These are phyloP conservation scores for Daldinia grandis DNA, from an alignment of 495 filamentous ascomycete genomes.

Conservation along the genomic window DNA sequence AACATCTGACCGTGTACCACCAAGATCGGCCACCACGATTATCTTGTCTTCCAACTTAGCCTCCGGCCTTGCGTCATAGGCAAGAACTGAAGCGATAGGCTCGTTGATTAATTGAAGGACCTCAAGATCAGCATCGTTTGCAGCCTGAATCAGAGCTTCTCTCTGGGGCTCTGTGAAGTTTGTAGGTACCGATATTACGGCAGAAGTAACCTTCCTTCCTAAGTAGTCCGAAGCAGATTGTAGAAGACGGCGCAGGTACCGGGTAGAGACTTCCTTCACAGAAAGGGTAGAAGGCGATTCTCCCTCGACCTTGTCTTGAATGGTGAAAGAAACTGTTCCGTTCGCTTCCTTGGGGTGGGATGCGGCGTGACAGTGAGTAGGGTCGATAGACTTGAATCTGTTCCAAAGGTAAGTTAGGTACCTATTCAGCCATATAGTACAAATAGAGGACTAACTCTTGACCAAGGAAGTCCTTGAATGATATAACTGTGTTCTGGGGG, in stretches of 20 bases:
- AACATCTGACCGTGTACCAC: constrained; percentile 91
- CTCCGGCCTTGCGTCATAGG: constrained; percentile 89
- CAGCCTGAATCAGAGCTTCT: constrained; percentile 76
- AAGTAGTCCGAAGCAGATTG: constrained; percentile 89
- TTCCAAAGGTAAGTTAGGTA: constrained; percentile 34
- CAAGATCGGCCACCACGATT: constrained; percentile 90
- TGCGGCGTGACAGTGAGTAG: constrained; percentile 91
- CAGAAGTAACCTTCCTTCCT: constrained; percentile 89
- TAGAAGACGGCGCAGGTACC: constrained; percentile 83
- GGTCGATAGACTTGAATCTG: constrained; percentile 93
- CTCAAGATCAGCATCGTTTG: constrained; percentile 83
- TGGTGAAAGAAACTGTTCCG: constrained; percentile 79
- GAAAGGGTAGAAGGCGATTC: constrained; percentile 69
- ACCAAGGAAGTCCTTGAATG: constrained; percentile 94
- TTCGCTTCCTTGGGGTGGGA: constrained; percentile 84
- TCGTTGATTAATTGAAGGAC: constrained; percentile 93
- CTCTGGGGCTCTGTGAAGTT: constrained; percentile 90
- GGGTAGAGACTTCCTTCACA: constrained; percentile 84
- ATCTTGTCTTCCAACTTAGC: constrained; percentile 81
- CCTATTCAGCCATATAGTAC: background rate
- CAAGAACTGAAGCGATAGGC: constrained; percentile 88
- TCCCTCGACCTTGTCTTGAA: constrained; percentile 73
- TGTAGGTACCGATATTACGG: constrained; percentile 92
- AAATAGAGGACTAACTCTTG: constrained; percentile 70
- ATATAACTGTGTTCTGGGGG: constrained; percentile 88